Percentiles rank a stretch among this genome's conserved stretches.
phyloP scores from a whole-genome alignment of 208 protist species.

The Trypanosoma mega region DNA sequence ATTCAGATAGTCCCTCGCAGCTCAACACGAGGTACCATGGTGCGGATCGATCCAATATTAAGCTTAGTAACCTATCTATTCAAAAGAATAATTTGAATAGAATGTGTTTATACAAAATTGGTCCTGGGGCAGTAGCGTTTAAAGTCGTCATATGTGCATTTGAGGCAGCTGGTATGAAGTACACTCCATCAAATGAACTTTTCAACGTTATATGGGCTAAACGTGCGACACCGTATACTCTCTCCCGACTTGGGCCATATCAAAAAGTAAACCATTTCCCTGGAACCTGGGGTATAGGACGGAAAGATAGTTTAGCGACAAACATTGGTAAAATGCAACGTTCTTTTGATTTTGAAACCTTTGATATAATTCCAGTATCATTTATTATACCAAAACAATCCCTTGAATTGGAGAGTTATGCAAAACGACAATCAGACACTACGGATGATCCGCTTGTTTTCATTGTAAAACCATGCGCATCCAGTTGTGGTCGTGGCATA shows the following conservation, averaged over 20 bases:
- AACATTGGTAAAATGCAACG: conserved; percentile 83
- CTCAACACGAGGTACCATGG: conserved; percentile 72
- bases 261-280: conserved; percentile 94
- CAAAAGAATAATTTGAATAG: conserved; percentile 83
- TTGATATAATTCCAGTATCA: conserved; percentile 80
- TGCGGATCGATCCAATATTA: conserved; percentile 51
- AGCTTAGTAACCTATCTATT: conserved; percentile 45
- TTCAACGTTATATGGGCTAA: conserved; percentile 94
- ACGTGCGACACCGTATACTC: conserved; percentile 74
- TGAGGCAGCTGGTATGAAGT: conserved; percentile 76
- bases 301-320: conserved; percentile 84
- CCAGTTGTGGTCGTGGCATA: conserved; percentile 89
- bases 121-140: conserved; percentile 89
- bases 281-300: conserved; percentile 88
- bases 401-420: conserved; percentile 58
- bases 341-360: conserved; percentile 62
- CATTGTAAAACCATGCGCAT: conserved; percentile 88
- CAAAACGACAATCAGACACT: conserved; percentile 54
- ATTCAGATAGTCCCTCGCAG: conserved; percentile 42
- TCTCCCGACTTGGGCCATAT: conserved; percentile 74
- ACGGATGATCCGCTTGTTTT: conserved; percentile 71
- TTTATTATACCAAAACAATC: conserved; percentile 84
- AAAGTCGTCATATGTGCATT: conserved; percentile 87
- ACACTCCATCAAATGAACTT: conserved; percentile 79
- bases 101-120: conserved; percentile 90